Conservation (phyloP, 306 rosid species). For the Prunus dulcis region DNA sequence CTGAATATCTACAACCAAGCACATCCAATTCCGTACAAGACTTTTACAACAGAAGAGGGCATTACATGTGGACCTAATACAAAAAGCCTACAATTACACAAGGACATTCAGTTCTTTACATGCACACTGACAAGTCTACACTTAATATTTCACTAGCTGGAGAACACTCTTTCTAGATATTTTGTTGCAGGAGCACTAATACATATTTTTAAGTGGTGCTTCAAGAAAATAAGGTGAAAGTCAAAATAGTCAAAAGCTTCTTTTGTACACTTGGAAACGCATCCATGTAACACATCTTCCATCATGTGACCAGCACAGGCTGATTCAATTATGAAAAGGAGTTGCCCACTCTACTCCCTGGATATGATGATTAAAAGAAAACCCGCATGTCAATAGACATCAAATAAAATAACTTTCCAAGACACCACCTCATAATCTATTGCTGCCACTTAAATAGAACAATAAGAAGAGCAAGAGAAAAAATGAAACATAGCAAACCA, state of each 20-base stretch:
- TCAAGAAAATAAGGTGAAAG: conserved; percentile 14
- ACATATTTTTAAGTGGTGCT: conserved; percentile 9
- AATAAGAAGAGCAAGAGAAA: conserved; percentile 5
- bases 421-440: conserved; percentile 21
- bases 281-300: conserved; percentile 33
- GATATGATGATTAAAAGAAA: conserved; percentile 32
- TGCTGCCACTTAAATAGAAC: conserved; percentile 8
- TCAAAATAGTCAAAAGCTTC: conserved; percentile 10
- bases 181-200: too few relatives aligned
- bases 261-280: conserved; percentile 22
- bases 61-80: conserved; percentile 27
- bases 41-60: conserved; percentile 20
- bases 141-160: background rate
- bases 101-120: conserved; percentile 9
- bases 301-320: conserved; percentile 39
- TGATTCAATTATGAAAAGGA: conserved; percentile 36
- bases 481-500: background rate
- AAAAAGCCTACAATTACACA: conserved; percentile 13
- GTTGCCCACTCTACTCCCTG: conserved; percentile 40
- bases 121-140: conserved; percentile 11
- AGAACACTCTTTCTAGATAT: background rate
- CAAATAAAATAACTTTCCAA: conserved; percentile 25
- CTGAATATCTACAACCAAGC: conserved; percentile 1
- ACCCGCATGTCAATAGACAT: conserved; percentile 21
- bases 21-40: conserved; percentile 3